Evolutionary conservation across 768 basidiomycete genomes (phyloP), one percentile per base, ranked within the genome.

Genomic region (Agrocybe chaxingu): DNA sequence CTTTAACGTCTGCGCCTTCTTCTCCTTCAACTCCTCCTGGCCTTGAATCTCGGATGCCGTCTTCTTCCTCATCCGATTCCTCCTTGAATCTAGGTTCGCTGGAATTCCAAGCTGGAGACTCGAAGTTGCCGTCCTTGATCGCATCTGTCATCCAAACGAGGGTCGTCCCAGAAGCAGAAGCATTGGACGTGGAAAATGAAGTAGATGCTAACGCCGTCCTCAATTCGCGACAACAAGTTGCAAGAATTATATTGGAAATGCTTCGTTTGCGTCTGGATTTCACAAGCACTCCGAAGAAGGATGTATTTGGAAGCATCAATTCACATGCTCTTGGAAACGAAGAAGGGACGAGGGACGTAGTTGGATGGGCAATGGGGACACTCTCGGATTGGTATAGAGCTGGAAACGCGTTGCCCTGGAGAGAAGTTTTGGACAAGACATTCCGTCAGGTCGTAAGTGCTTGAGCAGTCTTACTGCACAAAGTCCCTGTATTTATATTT

Each of bases 161-260:
- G 30, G 66, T 81, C 16, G 64, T 85, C 3, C 77, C 77, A 3
- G 79, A 81, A 54, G 63, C 78, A 1, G 71, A 74, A 11, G 62
- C 63, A 3, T 58, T 85, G 42, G 62, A 62, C 36, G 48, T 59
- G 41, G 57, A 41, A 8, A 55, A 52, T 19, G 57, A 57, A 10
- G 37, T 56, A 31, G 51, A 57, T 24, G 40, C 46, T 1, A 51
- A 51, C 8, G 33, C 52, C 45, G 51, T 62, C 11, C 42, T 59
- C 2, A 76, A 77, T 16, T 66, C 71, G 16, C 69, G 71, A 53
- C 63, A 63, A 16, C 60, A 65, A 13, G 68, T 82, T 12, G 68
- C 74, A 1, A 69, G 68, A 18, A 65, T 81, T 11, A 58, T 77
- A 1, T 54, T 85, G 31, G 72, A 79, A 47, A 36, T 67, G 7